Evolutionary conservation across 352 stramenopile species (phyloP).

Genomic region (Phytophthora sp.): DNA sequence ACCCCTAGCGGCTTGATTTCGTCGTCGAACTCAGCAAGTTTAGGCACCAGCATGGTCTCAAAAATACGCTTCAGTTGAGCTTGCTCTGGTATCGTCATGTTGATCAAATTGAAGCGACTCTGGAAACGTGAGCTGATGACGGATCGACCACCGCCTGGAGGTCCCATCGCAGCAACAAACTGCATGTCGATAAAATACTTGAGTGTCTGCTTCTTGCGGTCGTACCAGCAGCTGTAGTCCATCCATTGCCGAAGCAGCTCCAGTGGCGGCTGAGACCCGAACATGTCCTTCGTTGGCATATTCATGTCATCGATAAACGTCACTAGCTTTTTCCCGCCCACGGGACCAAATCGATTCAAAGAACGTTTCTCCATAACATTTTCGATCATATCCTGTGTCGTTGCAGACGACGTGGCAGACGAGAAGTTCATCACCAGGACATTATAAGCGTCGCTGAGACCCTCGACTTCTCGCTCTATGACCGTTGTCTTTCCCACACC

Average conservation of each 20-base stretch:
- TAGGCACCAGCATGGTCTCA: slow-evolving; percentile 88
- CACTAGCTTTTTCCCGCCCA: slow-evolving; percentile 88
- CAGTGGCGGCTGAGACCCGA: slow-evolving; percentile 91
- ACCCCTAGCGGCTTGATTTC: slow-evolving; percentile 86
- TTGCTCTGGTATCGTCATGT: slow-evolving; percentile 89
- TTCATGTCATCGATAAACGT: slow-evolving; percentile 95
- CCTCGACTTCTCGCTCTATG: slow-evolving; percentile 82
- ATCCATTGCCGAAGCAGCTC: slow-evolving; percentile 92
- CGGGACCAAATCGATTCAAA: slow-evolving; percentile 88
- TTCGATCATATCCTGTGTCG: slow-evolving; percentile 92
- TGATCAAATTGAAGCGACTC: slow-evolving; percentile 92
- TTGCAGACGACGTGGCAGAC: slow-evolving; percentile 85
- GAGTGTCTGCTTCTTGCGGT: slow-evolving; percentile 90
- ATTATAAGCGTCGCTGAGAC: slow-evolving; percentile 78
- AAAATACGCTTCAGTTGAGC: slow-evolving; percentile 89
- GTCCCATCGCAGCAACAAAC: slow-evolving; percentile 89
- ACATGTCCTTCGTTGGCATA: slow-evolving; percentile 91
- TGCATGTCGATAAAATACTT: slow-evolving; percentile 94
- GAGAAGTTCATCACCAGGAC: slow-evolving; percentile 91
- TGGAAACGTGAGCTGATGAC: slow-evolving; percentile 92
- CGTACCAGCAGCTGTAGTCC: slow-evolving; percentile 93
- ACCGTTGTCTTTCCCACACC: slow-evolving; percentile 92
- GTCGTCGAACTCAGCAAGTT: slow-evolving; percentile 87
- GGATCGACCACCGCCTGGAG: slow-evolving; percentile 84
- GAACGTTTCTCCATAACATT: slow-evolving; percentile 91